phyloP scores from a whole-genome alignment of 306 rosid genomes.

The Dryas alaskensis region DNA sequence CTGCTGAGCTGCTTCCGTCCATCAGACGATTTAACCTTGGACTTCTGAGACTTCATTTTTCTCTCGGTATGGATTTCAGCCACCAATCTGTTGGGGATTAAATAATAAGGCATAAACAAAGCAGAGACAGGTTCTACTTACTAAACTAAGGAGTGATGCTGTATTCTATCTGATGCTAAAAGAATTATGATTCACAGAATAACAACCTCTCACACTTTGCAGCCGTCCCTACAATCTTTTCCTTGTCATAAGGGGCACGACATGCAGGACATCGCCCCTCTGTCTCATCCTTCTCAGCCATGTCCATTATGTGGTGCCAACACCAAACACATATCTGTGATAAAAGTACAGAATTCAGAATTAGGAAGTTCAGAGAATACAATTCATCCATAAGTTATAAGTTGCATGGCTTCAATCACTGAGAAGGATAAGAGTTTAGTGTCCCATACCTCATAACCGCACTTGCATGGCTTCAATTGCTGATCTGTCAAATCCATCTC shows the following conservation, averaged over 20 bases:
- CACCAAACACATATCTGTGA: constrained; percentile 98
- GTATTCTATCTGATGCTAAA: constrained; percentile 11
- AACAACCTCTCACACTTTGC: constrained; percentile 79
- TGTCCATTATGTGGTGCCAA: constrained; percentile 96
- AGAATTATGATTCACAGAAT: constrained; percentile 20
- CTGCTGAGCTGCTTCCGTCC: constrained; percentile 96
- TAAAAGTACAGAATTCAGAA: constrained; percentile 20
- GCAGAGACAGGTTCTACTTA: background rate
- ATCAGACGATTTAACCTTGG: constrained; percentile 75
- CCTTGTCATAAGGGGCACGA: constrained; percentile 89
- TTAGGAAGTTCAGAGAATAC: background rate
- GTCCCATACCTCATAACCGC: constrained; percentile 81
- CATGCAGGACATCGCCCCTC: constrained; percentile 99
- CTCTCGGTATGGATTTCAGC: constrained; percentile 69
- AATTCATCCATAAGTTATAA: background rate
- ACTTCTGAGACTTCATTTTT: constrained; percentile 73
- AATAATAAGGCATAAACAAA: background rate
- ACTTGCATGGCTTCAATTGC: constrained; percentile 95
- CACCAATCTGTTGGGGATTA: constrained; percentile 47
- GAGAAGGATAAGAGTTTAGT: background rate
- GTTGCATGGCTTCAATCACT: too few species aligned
- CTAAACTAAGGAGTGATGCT: constrained; percentile 1
- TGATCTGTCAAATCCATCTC: constrained; percentile 99
- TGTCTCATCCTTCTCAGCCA: constrained; percentile 97
- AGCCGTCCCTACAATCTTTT: constrained; percentile 91